These are phyloP conservation scores for Mucor piriformis DNA, from an alignment of 371 early-diverging fungal species.

Conservation along the genomic window DNA sequence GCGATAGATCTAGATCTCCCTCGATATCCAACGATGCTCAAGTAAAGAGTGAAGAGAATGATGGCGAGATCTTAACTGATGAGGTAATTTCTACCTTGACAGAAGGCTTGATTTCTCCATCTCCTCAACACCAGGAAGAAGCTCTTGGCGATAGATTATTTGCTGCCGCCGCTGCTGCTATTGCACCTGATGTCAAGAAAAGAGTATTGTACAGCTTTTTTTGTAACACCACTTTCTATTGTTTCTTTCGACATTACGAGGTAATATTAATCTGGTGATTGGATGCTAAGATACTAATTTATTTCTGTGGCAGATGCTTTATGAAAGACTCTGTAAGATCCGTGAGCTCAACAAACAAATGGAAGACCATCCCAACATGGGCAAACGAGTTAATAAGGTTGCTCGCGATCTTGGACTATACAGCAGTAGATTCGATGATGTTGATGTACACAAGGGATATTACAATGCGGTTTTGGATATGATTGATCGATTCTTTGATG, in stretches of 20 bases:
- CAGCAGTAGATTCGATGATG: slow-evolving; percentile 55
- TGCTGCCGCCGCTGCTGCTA: slow-evolving; percentile 58
- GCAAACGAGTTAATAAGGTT: slow-evolving; percentile 69
- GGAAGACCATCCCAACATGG: slow-evolving; percentile 57
- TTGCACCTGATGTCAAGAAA: slow-evolving; percentile 46
- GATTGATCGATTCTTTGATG: slow-evolving; percentile 78
- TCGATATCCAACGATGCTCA: slow-evolving; percentile 7
- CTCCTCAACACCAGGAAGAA: background rate
- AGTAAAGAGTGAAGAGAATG: background rate
- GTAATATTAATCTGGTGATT: too few species aligned
- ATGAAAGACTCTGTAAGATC: slow-evolving; percentile 78
- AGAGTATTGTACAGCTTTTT: slow-evolving; percentile 62
- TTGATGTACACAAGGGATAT: slow-evolving; percentile 62
- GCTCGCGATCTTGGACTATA: slow-evolving; percentile 85
- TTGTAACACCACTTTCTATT: slow-evolving; percentile 81
- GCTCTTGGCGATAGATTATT: slow-evolving; percentile 25
- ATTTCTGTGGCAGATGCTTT: slow-evolving; percentile 64
- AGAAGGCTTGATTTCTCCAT: background rate
- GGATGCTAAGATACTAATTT: too few species aligned
- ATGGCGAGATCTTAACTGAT: background rate
- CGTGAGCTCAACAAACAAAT: slow-evolving; percentile 71
- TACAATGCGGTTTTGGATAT: slow-evolving; percentile 77
- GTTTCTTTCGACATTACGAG: slow-evolving; percentile 88
- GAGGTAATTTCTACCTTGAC: background rate
- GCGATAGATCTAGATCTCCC: background rate